Percentiles rank a stretch among this genome's conserved stretches.
phyloP scores from a whole-genome alignment of 257 asterid species.

The Gentiana straminea region DNA sequence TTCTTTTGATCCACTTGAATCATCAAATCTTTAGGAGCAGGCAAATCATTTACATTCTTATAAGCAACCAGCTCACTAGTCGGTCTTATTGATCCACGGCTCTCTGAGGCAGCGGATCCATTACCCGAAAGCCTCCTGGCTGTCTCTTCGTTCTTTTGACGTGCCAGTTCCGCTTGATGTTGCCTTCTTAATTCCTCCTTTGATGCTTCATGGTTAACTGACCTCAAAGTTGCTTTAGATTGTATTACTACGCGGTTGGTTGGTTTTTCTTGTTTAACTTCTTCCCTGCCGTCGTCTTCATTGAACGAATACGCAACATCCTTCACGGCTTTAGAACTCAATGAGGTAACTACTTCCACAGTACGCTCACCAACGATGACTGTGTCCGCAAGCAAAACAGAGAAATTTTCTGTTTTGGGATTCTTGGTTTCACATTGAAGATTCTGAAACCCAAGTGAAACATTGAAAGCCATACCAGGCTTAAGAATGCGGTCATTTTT shows the following conservation, averaged over 20 bases:
- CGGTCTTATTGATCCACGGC: conserved; percentile 5
- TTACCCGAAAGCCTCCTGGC: conserved; percentile 9
- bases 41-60: conserved; percentile 11
- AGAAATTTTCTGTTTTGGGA: conserved; percentile 8
- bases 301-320: conserved; percentile 12
- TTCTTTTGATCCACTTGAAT: conserved; percentile 12
- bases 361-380: conserved; percentile 4
- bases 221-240: conserved; percentile 12
- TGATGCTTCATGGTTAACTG: conserved; percentile 8
- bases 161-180: conserved; percentile 14
- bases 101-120: conserved; percentile 8
- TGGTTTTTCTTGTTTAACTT: not conserved
- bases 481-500: conserved; percentile 6
- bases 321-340: conserved; percentile 13
- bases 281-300: conserved; percentile 4
- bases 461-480: conserved; percentile 11
- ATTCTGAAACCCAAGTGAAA: conserved; percentile 8
- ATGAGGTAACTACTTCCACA: conserved; percentile 5
- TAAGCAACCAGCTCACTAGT: conserved; percentile 11
- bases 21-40: conserved; percentile 9
- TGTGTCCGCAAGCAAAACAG: conserved; percentile 8
- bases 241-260: not conserved
- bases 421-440: conserved; percentile 5
- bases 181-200: conserved; percentile 12
- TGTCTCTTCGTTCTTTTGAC: conserved; percentile 10